These are phyloP conservation scores for Debaryomyces robertsiae DNA, from an alignment of 1,139 yeast genomes.

Conservation along the genomic window DNA sequence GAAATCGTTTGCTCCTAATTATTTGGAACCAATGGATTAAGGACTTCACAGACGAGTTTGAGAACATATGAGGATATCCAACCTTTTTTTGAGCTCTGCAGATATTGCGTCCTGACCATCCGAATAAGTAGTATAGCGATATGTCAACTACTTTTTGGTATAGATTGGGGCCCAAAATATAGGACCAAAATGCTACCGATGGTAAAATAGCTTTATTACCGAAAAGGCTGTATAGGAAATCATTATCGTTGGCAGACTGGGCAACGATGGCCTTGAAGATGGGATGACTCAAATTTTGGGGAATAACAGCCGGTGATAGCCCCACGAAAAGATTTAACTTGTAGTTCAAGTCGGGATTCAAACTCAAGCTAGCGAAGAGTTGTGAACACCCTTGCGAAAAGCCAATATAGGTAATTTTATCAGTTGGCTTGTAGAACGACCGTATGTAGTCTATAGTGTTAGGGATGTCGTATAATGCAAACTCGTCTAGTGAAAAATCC, in stretches of 20 bases:
- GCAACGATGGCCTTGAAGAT: slow-evolving; percentile 37
- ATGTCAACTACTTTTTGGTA: slow-evolving; percentile 42
- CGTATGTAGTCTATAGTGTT: slow-evolving; percentile 64
- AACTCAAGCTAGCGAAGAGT: slow-evolving; percentile 44
- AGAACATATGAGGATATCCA: slow-evolving; percentile 52
- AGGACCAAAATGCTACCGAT: slow-evolving; percentile 50
- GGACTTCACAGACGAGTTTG: slow-evolving; percentile 48
- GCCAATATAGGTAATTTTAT: slow-evolving; percentile 39
- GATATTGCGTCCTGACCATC: slow-evolving; percentile 44
- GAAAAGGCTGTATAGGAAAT: slow-evolving; percentile 39
- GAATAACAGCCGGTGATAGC: slow-evolving; percentile 49
- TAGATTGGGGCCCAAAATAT: slow-evolving; percentile 34
- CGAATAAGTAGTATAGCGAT: slow-evolving; percentile 40
- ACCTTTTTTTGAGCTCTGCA: slow-evolving; percentile 35
- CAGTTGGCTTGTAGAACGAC: slow-evolving; percentile 16
- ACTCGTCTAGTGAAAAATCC: slow-evolving; percentile 86
- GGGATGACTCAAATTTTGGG: slow-evolving; percentile 43
- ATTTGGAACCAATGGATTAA: slow-evolving; percentile 54
- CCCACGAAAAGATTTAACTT: slow-evolving; percentile 42
- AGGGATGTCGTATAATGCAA: slow-evolving; percentile 82
- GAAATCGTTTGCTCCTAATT: slow-evolving; percentile 42
- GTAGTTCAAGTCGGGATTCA: slow-evolving; percentile 37
- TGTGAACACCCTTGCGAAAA: slow-evolving; percentile 53
- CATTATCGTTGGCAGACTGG: slow-evolving; percentile 36
- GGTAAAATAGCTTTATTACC: slow-evolving; percentile 48